Percentiles rank a stretch among this genome's conserved stretches.
Evolutionary conservation across 495 filamentous ascomycete genomes (phyloP).

Genomic region (Cladorrhinum samala): DNA sequence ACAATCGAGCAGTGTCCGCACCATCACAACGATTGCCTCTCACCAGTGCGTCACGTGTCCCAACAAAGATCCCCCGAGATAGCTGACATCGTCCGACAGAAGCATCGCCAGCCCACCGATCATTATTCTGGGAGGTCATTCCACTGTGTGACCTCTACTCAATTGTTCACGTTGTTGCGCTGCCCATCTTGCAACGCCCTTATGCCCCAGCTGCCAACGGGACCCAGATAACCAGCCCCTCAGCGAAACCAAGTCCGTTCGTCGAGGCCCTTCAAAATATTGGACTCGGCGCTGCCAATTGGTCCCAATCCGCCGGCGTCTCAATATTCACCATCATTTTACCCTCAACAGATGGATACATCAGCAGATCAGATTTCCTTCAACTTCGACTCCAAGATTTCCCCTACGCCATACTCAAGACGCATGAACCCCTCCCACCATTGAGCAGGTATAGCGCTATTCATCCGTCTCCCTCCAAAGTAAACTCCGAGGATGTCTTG

Average conservation of each 20-base stretch:
- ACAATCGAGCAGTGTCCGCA: background rate
- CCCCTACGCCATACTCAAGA: slow-evolving; percentile 11
- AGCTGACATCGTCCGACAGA: too few relatives aligned
- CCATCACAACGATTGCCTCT: background rate
- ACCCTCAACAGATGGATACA: slow-evolving; percentile 14
- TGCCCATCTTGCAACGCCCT: slow-evolving; percentile 6
- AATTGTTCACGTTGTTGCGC: slow-evolving; percentile 15
- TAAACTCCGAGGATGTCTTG: slow-evolving; percentile 7
- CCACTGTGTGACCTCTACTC: slow-evolving; percentile 17
- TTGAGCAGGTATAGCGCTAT: slow-evolving; percentile 10
- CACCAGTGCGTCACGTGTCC: slow-evolving; percentile 2
- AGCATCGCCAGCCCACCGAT: slow-evolving; percentile 1
- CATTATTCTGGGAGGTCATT: slow-evolving; percentile 17
- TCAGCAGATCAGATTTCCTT: slow-evolving; percentile 18
- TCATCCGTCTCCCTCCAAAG: background rate
- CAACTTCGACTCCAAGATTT: slow-evolving; percentile 22
- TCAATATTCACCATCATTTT: slow-evolving; percentile 21
- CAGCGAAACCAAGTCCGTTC: slow-evolving; percentile 1
- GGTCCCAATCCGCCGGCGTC: slow-evolving; percentile 1
- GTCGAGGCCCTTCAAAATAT: slow-evolving; percentile 4
- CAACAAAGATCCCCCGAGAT: too few relatives aligned
- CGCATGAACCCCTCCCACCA: slow-evolving; percentile 4
- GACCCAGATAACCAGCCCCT: background rate
- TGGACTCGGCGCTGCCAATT: slow-evolving; percentile 10
- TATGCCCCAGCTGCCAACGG: background rate